Base-by-base conservation (phyloP, 352 stramenopile genomes). In the Pythium guiyangense region DNA sequence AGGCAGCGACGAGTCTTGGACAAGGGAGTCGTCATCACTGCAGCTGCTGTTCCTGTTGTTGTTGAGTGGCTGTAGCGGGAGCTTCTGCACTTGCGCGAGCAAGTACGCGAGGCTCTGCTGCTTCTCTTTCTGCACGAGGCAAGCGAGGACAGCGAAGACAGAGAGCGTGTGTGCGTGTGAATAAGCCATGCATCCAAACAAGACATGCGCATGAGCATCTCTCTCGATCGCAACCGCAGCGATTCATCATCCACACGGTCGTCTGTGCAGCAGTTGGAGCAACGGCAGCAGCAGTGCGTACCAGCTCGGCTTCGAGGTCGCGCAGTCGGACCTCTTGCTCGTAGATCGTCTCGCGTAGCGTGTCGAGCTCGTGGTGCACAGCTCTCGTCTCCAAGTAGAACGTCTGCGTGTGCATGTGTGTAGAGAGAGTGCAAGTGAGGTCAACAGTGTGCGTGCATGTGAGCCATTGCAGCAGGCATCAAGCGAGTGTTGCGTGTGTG, bases 301-400 rank as follows among this genome's bases (percentile, higher is more conserved):
- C 76, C 70, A 87, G 26, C 25, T 81, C 59, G 25, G 65, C 44
- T 43, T 88, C 74, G 20, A 74, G 67, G 22, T 82, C 70, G 6
- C 71, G 71, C 34, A 84, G 64, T 2, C 67, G 60, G 20, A 79
- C 59, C 59, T 85, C 74, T 64, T 86, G 79, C 45, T 79, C 74
- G 54, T 87, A 89, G 49, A 89, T 71, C 17, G 74, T 79, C 25
- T 64, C 66, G 46, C 71, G 74, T 22, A 89, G 68, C 64, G 73
- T 81, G 20, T 86, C 72, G 12, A 89, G 46, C 54, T 86, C 72
- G 25, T 84, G 59, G 35, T 78, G 66, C 14, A 84, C 67, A 2
- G 66, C 66, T 27, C 70, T 73, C 12, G 73, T 83, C 48, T 87
- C 74, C 17, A 58, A 59, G 35, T 86, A 89, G 52, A 88, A 88